Conservation (phyloP, 495 filamentous ascomycete species). For the Podospora bellae-mahoneyi region DNA sequence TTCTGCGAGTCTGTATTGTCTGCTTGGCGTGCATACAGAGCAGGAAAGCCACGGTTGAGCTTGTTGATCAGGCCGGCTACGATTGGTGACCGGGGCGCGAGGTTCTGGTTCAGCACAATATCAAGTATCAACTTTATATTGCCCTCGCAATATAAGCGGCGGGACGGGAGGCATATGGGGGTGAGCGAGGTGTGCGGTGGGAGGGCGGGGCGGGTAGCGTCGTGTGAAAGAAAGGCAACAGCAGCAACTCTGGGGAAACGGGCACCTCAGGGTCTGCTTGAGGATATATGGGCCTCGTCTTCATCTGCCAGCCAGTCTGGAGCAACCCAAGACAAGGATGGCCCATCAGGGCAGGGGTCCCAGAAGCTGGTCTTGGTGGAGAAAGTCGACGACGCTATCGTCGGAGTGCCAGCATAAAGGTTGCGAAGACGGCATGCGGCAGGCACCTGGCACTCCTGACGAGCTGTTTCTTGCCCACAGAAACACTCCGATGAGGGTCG, state of each 20-base stretch:
- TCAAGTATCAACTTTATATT: constrained; percentile 40
- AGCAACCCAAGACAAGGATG: constrained; percentile 26
- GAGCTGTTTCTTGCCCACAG: neutral
- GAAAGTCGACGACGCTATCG: constrained; percentile 26
- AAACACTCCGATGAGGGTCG: neutral
- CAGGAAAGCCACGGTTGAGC: constrained; percentile 29
- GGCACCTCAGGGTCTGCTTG: constrained; percentile 29
- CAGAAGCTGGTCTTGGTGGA: constrained; percentile 31
- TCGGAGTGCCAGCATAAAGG: constrained; percentile 15
- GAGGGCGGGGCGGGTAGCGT: constrained; percentile 21
- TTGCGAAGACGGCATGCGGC: constrained; percentile 5
- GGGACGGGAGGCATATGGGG: constrained; percentile 34
- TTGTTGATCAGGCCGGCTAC: constrained; percentile 30
- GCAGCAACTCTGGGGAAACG: constrained; percentile 23
- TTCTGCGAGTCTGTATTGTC: constrained; percentile 29
- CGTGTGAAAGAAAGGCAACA: constrained; percentile 15
- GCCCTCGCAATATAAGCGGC: constrained; percentile 38
- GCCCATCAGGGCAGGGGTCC: constrained; percentile 30
- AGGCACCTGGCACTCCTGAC: neutral
- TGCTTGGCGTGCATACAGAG: constrained; percentile 39
- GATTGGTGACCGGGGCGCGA: constrained; percentile 32
- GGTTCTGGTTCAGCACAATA: constrained; percentile 36
- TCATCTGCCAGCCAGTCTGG: constrained; percentile 18
- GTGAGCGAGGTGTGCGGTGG: constrained; percentile 17
- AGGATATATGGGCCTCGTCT: constrained; percentile 37